Base-by-base conservation (phyloP, 2,329 filamentous ascomycete genomes). In the Botrytis hyacinthi region DNA sequence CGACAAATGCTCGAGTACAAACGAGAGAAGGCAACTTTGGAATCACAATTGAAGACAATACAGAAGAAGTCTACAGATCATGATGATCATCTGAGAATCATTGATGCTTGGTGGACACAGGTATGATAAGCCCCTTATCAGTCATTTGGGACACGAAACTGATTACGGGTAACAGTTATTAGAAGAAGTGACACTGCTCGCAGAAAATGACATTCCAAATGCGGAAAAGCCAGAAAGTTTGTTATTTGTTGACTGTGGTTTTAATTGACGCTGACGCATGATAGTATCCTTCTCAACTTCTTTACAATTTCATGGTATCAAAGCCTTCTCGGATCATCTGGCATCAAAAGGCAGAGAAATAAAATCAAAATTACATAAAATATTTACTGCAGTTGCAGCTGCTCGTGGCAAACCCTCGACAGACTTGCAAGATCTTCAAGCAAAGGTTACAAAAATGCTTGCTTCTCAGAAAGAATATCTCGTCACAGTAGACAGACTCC, bases 1-100 rank as follows among this genome's bases (percentile, higher is more conserved):
- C 93, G 97, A 74, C 95, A 98, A 84, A 97, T 99, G 94, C 93
- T 94, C 81, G 96, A 98, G 84, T 98, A 97, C 84, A 97, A 97
- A 84, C 91, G 96, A 78, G 94, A 97, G 82, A 95, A 94, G 81
- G 87, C 88, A 73, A 92, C 92, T 59, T 85, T 97, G 76, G 95
- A 98, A 84, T 86, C 89, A 74, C 92, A 93, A 80, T 86, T 98
- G 75, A 91, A 91, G 80, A 93, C 97, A 77, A 85, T 97, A 76
- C 89, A 93, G 77, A 94, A 94, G 81, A 89, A 90, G 80, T 89
- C 92, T 44, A 87, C 89, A 76, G 90, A 96, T 83, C 94, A 98
- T 83, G 94, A 98, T 83, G 94, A 98, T 79, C 96, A 98, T 82
- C 85, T 99, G 70, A 91, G 95, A 80, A 89, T 94, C 76, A 91